Evolutionary conservation across 805 yeast genomes (phyloP), one percentile per base, ranked within the genome.

Genomic region (Hanseniaspora thailandica): DNA sequence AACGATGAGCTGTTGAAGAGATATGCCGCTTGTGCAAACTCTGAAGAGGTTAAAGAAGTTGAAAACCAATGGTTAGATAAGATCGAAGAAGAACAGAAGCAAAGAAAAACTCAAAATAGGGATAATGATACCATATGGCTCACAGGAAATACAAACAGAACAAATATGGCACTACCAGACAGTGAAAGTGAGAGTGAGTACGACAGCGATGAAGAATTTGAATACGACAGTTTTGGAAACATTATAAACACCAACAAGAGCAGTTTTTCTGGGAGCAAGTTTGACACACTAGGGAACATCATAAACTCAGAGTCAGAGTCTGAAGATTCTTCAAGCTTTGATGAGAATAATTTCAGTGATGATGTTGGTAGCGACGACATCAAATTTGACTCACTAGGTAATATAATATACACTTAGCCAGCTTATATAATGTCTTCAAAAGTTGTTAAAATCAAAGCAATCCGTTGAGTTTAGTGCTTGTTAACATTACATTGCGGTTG

Each of bases 21-120:
- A 6, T 93, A 93, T 61, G 82, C 82, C 51, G 64, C 75, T 39
- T 90, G 97, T 67, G 80, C 90, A 0, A 96, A 90, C 61, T 75
- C 84, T 1, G 87, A 76, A 1, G 81, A 89, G 5, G 80, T 93
- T 0, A 71, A 74, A 47, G 67, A 62, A 39, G 96, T 88, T 0
- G 90, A 93, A 67, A 78, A 79, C 12, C 77, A 69, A 28, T 90
- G 93, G 84, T 66, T 93, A 60, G 80, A 71, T 22, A 73, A 72
- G 60, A 69, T 86, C 15, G 93, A 86, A 55, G 67, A 70, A 53
- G 95, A 86, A 60, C 76, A 75, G 19, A 72, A 73, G 57, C 81
- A 80, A 48, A 71, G 90, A 55, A 80, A 81, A 62, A 74, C 71
- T 51, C 72, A 71, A 51, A 72, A 74, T 3, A 70, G 69, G 22